Evolutionary conservation across 176 grass and related monocot species (phyloP), one percentile per base, ranked within the genome.

Genomic region (Alopecurus myosuroides): DNA sequence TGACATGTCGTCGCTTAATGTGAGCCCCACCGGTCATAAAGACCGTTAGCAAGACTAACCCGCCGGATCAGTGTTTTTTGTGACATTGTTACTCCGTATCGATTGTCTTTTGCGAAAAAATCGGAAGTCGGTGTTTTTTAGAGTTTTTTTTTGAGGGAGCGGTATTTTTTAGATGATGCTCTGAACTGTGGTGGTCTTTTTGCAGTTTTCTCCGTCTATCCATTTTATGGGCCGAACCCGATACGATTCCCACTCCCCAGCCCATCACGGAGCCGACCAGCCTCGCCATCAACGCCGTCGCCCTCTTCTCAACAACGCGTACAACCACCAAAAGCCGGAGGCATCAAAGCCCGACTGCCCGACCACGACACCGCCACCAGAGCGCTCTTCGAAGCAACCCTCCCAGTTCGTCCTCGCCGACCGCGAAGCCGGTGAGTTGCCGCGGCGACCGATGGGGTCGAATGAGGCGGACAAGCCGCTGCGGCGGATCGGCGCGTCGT

Each of bases 401-500:
- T 9, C 23, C 3, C 23, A 8, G 25, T 14, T 23, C 52, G 35
- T 37, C 7, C 35, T 1, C 25, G 64, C 55, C 33, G 28, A 35
- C 13, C 55, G 3, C 33, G 19, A 20, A 7, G 48, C n/a, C 80
- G 56, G 8, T 29, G 60, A 51, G 71, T 45, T 18, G 65, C 53
- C 17, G 60, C 60, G 28, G 63, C 37, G 79, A 9, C 7, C 22
- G 37, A 90, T 90, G 92, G 88, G 73, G 4, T 82, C 87, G 22
- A 90, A 34, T 72, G 86, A 80, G 75, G 93, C 50, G 83, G 88
- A 94, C n/a, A 94, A 90, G 83, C 87, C 93, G 63, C 89, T 98
- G 68, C 87, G 89, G 8, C 88, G 82, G 62, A 98, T 98, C 23
- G 83, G 81, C 31, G 83, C 91, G 81, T 86, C 96, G 70, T 98